Base-by-base conservation (phyloP, 1,139 yeast species). In the Ashbya aceris region DNA sequence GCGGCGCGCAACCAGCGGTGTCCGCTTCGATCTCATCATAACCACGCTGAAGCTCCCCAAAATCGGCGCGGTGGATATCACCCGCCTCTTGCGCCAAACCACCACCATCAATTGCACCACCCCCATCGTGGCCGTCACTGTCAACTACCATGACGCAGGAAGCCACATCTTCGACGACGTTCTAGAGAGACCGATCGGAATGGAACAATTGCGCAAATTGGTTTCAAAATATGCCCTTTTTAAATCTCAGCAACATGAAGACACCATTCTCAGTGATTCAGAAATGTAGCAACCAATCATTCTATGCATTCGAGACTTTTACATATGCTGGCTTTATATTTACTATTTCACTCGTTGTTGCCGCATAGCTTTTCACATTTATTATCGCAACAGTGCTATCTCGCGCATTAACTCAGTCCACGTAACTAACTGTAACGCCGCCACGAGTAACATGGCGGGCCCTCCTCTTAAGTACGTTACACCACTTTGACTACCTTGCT, bases 21-120 rank as follows among this genome's bases (percentile, higher is more conserved):
- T 86, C 23, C 79, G 77, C 53, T 91, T 86, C 65, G 96, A 89
- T 62, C 55, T 87, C 36, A 86, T 91, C 30, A 70, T 89, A 47
- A 79, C 94, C 0, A 91, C 91, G 1, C 69, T 83, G 46, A 76
- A 76, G 52, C 66, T 84, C 26, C 76, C 83, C 10, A 79, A 79
- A 50, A 69, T 84, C 30, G 70, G 71, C 27, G 82, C 86, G 2
- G 70, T 79, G 10, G 95, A 85, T 61, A 82, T 93, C 29, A 83
- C 83, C 5, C 80, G 83, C 50, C 67, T 91, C 49, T 76, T 91
- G 45, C 79, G 78, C 53, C 77, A 76, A 50, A 89, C 96, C 0
- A 75, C 78, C 37, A 83, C 91, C 29, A 71, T 76, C 23, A 91
- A 91, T 56, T 71, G 83, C 0, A 69, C 69, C 28, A 84, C 96